A percentile compares a stretch with the other conserved stretches of the same genome.
Conservation (phyloP, 192 early-diverging fungal genomes). For the Pilobolus umbonatus region DNA sequence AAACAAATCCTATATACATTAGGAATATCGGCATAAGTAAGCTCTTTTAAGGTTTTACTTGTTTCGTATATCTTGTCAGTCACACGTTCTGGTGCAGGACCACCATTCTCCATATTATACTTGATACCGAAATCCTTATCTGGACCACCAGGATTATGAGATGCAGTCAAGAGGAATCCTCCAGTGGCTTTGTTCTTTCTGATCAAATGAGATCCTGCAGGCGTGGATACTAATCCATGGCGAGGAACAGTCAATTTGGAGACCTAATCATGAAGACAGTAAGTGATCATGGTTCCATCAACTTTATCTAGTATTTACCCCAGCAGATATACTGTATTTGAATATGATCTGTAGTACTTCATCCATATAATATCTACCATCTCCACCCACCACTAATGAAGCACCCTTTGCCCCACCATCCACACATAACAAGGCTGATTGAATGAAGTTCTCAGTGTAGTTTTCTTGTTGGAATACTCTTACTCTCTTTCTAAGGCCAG, state of each 20-base stretch:
- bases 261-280: constrained; percentile 56
- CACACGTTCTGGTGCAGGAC: constrained; percentile 92
- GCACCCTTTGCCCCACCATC: constrained; percentile 66
- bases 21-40: constrained; percentile 56
- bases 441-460: constrained; percentile 98
- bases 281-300: too few relatives aligned
- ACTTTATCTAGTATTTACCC: constrained; percentile 40
- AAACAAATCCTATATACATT: constrained; percentile 10
- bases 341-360: constrained; percentile 89
- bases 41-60: constrained; percentile 68
- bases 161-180: constrained; percentile 96
- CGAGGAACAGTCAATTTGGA: constrained; percentile 85
- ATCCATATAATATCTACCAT: constrained; percentile 86
- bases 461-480: constrained; percentile 91
- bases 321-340: constrained; percentile 75
- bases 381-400: constrained; percentile 91
- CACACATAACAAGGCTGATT: constrained; percentile 80
- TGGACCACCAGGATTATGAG: constrained; percentile 98
- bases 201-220: constrained; percentile 92
- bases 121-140: constrained; percentile 98
- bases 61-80: constrained; percentile 90
- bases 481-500: constrained; percentile 92
- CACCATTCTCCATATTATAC: constrained; percentile 95
- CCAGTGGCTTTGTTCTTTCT: constrained; percentile 81
- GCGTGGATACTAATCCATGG: constrained; percentile 91